A percentile compares a stretch with the other conserved stretches of the same genome.
Conservation (phyloP, 192 early-diverging fungal species). For the Obelidium mucronatum region DNA sequence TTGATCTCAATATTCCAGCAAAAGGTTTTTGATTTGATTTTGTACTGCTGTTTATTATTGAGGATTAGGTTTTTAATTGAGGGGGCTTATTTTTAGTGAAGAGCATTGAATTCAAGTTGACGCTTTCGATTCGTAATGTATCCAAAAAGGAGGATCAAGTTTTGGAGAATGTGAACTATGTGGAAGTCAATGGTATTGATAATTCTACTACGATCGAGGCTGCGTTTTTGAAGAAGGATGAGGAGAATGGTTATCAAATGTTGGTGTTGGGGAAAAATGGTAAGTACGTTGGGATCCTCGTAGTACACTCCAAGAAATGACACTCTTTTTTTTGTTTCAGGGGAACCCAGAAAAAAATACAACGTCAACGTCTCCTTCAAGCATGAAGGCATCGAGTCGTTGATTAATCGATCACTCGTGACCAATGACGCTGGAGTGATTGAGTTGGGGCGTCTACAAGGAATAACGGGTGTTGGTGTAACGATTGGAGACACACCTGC, state of each 20-base stretch:
- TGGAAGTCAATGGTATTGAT: constrained; percentile 22
- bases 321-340: constrained; percentile 6
- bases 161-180: not conserved
- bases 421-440: constrained; percentile 9
- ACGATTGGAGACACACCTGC: constrained; percentile 6
- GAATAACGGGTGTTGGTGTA: constrained; percentile 2
- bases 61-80: not conserved
- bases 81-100: not conserved
- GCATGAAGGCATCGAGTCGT: not conserved
- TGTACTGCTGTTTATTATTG: not conserved
- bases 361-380: constrained; percentile 17
- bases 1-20: constrained; percentile 11
- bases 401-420: not conserved
- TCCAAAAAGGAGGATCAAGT: constrained; percentile 11
- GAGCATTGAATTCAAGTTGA: not conserved
- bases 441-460: constrained; percentile 1
- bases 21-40: constrained; percentile 9
- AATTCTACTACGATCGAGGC: constrained; percentile 16
- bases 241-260: not conserved
- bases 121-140: not conserved
- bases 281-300: not conserved
- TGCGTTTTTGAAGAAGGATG: constrained; percentile 16
- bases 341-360: constrained; percentile 16
- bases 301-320: not conserved
- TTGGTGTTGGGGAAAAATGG: constrained; percentile 10